Percentiles rank a stretch among this genome's conserved stretches.
phyloP scores from a whole-genome alignment of 306 rosid species.

The Malus sylvestris region DNA sequence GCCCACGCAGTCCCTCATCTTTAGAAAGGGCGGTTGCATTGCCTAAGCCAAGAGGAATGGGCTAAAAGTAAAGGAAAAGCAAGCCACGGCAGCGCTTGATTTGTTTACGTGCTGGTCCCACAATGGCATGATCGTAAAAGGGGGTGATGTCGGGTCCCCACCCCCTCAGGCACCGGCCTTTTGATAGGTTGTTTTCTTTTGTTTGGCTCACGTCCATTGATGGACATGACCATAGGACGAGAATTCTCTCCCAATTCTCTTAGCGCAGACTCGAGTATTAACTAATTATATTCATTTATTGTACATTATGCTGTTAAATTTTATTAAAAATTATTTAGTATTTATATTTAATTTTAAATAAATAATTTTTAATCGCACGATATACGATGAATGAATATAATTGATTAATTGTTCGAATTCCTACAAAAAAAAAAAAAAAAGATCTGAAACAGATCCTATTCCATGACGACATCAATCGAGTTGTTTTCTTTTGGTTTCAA shows the following conservation, averaged over 20 bases:
- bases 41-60: slow-evolving; percentile 24
- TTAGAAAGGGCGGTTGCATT: slow-evolving; percentile 20
- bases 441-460: accelerated
- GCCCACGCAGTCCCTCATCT: slow-evolving; percentile 24
- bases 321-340: accelerated
- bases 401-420: accelerated
- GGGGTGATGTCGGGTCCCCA: slow-evolving; percentile 30
- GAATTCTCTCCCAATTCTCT: no score
- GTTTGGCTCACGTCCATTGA: slow-evolving; percentile 21
- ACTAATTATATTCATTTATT: no score
- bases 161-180: slow-evolving; percentile 36
- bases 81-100: slow-evolving; percentile 34
- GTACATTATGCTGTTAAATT: accelerated
- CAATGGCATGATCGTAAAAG: slow-evolving; percentile 18
- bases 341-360: no score
- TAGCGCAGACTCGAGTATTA: accelerated
- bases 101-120: slow-evolving; percentile 24
- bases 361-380: no score
- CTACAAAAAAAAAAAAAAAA: no score
- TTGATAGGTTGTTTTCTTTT: slow-evolving; percentile 26
- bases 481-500: not conserved
- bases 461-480: not conserved
- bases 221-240: not conserved
- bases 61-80: not conserved
- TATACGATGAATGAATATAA: no score